Conservation (phyloP, 768 basidiomycete genomes). For the Rhizopogon salebrosus region DNA sequence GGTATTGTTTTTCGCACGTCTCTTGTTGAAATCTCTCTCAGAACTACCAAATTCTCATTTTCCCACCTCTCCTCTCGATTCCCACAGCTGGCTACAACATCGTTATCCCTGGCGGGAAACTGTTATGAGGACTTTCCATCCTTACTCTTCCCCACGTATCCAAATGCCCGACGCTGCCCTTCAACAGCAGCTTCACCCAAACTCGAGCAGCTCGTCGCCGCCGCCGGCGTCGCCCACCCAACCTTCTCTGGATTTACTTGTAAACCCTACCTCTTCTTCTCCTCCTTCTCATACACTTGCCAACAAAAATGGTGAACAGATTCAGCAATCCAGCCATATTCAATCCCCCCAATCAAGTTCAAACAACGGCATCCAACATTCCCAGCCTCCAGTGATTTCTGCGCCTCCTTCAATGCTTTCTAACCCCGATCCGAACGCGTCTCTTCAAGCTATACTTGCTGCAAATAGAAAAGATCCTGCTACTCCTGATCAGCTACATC, state of each 20-base stretch:
- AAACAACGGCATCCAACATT: slow-evolving; percentile 18
- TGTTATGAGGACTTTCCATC: slow-evolving; percentile 40
- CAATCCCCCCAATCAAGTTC: slow-evolving; percentile 13
- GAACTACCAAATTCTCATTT: slow-evolving; percentile 26
- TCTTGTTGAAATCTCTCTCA: not conserved
- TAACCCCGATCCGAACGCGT: slow-evolving; percentile 34
- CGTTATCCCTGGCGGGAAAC: slow-evolving; percentile 35
- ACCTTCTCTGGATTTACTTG: slow-evolving; percentile 35
- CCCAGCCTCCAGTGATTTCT: slow-evolving; percentile 26
- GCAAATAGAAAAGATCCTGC: slow-evolving; percentile 28
- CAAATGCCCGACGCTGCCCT: slow-evolving; percentile 36
- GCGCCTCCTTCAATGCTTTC: slow-evolving; percentile 29
- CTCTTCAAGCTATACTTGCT: slow-evolving; percentile 34
- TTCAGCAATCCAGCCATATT: slow-evolving; percentile 20
- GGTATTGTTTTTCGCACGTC: slow-evolving; percentile 11
- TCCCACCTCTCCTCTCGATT: slow-evolving; percentile 41
- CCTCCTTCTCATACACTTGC: slow-evolving; percentile 21
- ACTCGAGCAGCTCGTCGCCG: slow-evolving; percentile 40
- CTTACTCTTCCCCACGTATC: slow-evolving; percentile 37
- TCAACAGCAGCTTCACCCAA: slow-evolving; percentile 18
- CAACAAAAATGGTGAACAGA: slow-evolving; percentile 31
- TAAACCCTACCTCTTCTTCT: slow-evolving; percentile 24
- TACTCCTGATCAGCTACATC: slow-evolving; percentile 25
- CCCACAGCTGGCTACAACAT: slow-evolving; percentile 39
- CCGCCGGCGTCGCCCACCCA: slow-evolving; percentile 39